Evolutionary conservation across 2,329 filamentous ascomycete genomes (phyloP), one percentile per base, ranked within the genome.

Genomic region (Exophiala oligosperma): DNA sequence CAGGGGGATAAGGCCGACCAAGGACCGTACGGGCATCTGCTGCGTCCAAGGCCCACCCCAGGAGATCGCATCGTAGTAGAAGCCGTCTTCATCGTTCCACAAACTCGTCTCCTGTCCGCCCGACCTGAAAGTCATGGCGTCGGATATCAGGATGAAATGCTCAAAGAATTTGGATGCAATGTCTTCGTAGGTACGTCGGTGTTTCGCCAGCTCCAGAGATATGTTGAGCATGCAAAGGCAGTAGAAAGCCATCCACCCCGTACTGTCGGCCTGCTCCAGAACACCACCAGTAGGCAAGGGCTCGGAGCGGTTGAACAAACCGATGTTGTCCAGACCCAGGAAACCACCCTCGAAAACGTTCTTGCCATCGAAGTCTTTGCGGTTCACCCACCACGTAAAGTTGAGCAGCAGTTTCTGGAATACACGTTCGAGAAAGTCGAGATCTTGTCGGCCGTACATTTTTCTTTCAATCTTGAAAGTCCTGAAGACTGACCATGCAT

Each of bases 351-450:
- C 94, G 66, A 97, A 97, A 28, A 97, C 89, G 69, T 97, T 97
- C 78, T 97, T 97, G 68, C 92, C 93, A 8, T 96, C 91, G 9
- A 84, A 83, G 68, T 97, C 93, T 75, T 97, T 97, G 58, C 93
- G 89, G 73, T 97, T 97, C 21, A 97, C 93, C 93, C 93, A 97
- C 94, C 94, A 97, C 3, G 94, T 97, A 73, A 97, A 97, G 77
- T 97, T 97, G 63, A 97, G 81, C 24, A 97, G 79, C 60, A 97
- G 76, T 74, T 97, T 97, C 71, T 97, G 94, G 79, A 97, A 97
- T 3, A 97, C 92, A 21, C 93, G 85, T 78, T 97, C 93, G 8
- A 97, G 82, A 75, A 97, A 97, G 74, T 97, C 94, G 32, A 97
- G 80, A 71, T 97, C 93, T 70, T 97, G 91, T 35, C 91, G 86